Conservation (phyloP, 176 grass and related monocot genomes). For the Bromus sterilis region DNA sequence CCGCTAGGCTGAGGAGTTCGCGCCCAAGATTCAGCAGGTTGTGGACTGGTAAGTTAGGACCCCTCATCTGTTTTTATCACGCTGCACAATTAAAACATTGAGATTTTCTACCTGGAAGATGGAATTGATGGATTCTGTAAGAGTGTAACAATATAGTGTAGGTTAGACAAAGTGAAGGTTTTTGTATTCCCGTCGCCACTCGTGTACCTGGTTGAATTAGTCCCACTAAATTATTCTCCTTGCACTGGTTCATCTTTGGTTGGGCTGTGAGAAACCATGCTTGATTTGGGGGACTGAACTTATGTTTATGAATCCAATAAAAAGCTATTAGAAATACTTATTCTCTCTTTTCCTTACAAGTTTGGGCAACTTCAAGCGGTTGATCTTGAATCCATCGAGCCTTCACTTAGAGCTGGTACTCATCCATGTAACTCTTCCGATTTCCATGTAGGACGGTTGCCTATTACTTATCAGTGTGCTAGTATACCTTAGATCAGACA, state of each 20-base stretch:
- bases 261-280: no score
- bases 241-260: no score
- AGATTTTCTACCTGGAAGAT: not conserved
- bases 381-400: no score
- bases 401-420: no score
- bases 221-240: not conserved
- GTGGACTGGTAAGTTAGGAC: no score
- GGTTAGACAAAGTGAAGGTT: not conserved
- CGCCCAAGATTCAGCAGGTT: no score
- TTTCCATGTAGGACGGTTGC: not conserved
- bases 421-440: no score
- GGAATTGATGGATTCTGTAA: not conserved
- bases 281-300: no score
- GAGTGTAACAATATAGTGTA: not conserved
- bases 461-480: not conserved
- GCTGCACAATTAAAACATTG: not conserved
- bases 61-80: not conserved
- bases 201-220: not conserved
- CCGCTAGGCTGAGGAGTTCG: no score
- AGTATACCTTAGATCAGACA: not conserved
- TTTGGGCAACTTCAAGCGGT: constrained; percentile 79
- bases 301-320: not conserved
- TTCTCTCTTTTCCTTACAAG: constrained; percentile 21
- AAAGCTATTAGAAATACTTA: not conserved
- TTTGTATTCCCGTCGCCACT: not conserved